Percentiles rank a stretch among this genome's conserved stretches.
These are phyloP conservation scores for Solanum chmielewskii DNA, from an alignment of 257 asterid species.

Conservation along the genomic window DNA sequence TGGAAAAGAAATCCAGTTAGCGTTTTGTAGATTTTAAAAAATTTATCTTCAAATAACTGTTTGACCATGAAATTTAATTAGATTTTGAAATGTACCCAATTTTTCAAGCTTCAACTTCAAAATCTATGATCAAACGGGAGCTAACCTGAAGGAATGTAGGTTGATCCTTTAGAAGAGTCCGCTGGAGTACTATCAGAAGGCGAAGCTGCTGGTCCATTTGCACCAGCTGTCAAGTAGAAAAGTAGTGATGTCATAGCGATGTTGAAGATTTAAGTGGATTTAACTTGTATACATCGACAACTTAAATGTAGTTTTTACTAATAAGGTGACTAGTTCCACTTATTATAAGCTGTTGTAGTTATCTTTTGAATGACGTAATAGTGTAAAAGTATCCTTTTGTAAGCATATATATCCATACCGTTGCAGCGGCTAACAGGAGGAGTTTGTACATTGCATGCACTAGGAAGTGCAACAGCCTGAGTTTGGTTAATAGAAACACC, in stretches of 20 bases:
- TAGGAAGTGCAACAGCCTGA: constrained; percentile 37
- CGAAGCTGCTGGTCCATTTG: constrained; percentile 11
- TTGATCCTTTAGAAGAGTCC: background rate
- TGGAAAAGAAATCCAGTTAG: background rate
- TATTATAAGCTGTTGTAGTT: background rate
- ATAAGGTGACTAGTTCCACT: background rate
- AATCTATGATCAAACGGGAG: background rate
- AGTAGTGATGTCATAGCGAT: background rate
- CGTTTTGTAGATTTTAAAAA: no score
- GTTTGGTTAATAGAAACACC: constrained; percentile 34
- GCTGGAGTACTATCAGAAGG: background rate
- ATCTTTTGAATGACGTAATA: background rate
- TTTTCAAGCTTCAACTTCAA: background rate
- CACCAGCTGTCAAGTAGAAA: background rate
- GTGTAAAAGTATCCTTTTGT: background rate
- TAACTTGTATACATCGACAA: background rate
- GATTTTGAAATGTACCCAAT: background rate
- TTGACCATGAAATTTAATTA: background rate
- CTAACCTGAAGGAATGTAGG: background rate
- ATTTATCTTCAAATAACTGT: background rate
- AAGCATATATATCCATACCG: constrained; percentile 8
- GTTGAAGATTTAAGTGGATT: background rate
- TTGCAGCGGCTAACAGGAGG: constrained; percentile 33
- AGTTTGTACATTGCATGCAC: constrained; percentile 34
- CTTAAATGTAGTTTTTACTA: no score